Conservation (phyloP, 805 yeast genomes). For the Hyphopichia homilentoma region DNA sequence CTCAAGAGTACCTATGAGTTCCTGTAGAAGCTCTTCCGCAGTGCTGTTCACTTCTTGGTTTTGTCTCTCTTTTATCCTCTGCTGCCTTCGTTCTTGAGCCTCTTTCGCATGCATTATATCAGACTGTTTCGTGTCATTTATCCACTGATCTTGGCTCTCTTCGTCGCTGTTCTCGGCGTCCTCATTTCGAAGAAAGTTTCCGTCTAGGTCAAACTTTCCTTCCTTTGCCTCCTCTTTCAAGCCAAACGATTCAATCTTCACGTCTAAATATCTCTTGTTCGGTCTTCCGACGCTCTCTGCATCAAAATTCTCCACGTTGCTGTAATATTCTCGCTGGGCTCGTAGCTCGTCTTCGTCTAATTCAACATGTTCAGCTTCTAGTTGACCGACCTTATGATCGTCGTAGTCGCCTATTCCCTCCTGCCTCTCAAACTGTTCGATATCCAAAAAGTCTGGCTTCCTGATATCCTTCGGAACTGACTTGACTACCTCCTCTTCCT, state of each 20-base stretch:
- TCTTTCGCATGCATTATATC: constrained; percentile 36
- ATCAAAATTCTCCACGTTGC: constrained; percentile 20
- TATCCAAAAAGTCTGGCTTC: constrained; percentile 12
- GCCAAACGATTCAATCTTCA: constrained; percentile 62
- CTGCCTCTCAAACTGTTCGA: constrained; percentile 21
- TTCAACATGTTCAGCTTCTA: constrained; percentile 10
- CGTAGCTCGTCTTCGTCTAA: constrained; percentile 10
- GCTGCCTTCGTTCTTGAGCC: constrained; percentile 40
- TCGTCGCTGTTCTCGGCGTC: constrained; percentile 26
- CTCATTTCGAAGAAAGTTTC: constrained; percentile 49
- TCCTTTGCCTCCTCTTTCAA: constrained; percentile 52
- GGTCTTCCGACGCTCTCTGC: constrained; percentile 1
- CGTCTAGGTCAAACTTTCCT: constrained; percentile 59
- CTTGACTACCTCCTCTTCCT: constrained; percentile 8
- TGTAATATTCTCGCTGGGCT: constrained; percentile 21
- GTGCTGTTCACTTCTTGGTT: constrained; percentile 10
- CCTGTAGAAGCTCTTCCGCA: constrained; percentile 13
- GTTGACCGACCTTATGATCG: constrained; percentile 14
- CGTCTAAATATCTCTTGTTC: constrained; percentile 15
- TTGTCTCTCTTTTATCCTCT: constrained; percentile 9
- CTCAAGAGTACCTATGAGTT: constrained; percentile 43
- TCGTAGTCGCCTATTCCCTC: constrained; percentile 16
- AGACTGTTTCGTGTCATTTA: constrained; percentile 8
- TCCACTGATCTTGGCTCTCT: constrained; percentile 19
- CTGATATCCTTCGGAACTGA: constrained; percentile 9